These are phyloP conservation scores for Suillus sp. DNA, from an alignment of 768 basidiomycete genomes.

Conservation along the genomic window DNA sequence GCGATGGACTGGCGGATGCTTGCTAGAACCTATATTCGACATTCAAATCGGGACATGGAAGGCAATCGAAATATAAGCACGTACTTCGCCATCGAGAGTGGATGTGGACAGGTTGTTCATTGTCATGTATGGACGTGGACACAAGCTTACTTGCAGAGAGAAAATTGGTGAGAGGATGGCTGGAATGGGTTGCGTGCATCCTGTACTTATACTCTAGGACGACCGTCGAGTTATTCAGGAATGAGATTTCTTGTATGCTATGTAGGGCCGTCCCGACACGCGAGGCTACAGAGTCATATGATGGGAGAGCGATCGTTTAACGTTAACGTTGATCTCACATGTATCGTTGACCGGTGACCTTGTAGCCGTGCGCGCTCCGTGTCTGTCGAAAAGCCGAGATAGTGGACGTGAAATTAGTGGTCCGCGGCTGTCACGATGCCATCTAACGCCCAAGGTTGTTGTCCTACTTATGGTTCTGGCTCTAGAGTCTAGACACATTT, in stretches of 20 bases:
- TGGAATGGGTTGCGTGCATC: neutral
- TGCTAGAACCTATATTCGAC: neutral
- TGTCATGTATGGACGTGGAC: neutral
- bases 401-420: neutral
- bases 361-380: neutral
- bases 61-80: neutral
- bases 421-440: no score
- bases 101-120: neutral
- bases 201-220: neutral
- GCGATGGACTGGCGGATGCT: neutral
- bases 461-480: no score
- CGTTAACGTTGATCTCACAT: neutral
- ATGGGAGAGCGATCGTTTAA: neutral
- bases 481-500: no score
- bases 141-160: neutral
- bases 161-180: neutral
- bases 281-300: neutral
- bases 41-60: neutral
- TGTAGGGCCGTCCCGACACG: neutral
- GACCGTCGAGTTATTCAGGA: neutral
- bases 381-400: neutral
- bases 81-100: neutral
- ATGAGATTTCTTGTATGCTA: neutral
- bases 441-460: no score
- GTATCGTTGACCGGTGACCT: neutral